A percentile compares a stretch with the other conserved stretches of the same genome.
Conservation (phyloP, 2,329 filamentous ascomycete species). For the Alternaria longipes region DNA sequence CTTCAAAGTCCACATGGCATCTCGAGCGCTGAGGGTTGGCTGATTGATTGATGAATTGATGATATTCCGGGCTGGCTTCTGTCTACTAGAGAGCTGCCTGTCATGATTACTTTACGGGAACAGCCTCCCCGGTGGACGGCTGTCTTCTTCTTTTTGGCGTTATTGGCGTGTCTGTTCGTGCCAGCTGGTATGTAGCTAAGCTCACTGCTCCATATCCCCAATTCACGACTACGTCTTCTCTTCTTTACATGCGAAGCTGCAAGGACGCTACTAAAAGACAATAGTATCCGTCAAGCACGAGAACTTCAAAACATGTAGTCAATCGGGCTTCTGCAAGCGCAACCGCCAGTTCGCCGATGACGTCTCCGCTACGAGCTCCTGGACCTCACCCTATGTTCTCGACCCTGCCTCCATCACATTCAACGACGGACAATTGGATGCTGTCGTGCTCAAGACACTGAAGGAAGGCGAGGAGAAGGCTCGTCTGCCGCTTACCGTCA, state of each 20-base stretch:
- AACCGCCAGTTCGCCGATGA: conserved; percentile 90
- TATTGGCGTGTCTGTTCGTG: conserved; percentile 46
- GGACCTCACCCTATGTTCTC: conserved; percentile 83
- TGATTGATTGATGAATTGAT: conserved; percentile 1
- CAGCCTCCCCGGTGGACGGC: conserved; percentile 69
- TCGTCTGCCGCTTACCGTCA: conserved; percentile 81
- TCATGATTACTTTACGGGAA: conserved; percentile 37
- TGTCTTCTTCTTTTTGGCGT: conserved; percentile 45
- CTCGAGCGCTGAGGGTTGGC: conserved; percentile 12
- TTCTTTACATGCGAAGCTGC: background rate
- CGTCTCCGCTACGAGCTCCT: conserved; percentile 71
- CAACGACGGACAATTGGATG: conserved; percentile 81
- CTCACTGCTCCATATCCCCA: conserved; percentile 1
- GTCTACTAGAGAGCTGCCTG: conserved; percentile 31
- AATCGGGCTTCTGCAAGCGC: conserved; percentile 96
- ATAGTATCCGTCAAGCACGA: conserved; percentile 89
- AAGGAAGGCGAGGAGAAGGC: conserved; percentile 72
- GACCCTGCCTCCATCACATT: conserved; percentile 76
- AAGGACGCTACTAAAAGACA: background rate
- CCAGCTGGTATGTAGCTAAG: conserved; percentile 48
- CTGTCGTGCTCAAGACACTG: conserved; percentile 81
- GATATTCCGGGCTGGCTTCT: conserved; percentile 31
- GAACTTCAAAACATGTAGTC: conserved; percentile 95
- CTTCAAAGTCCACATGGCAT: conserved; percentile 29
- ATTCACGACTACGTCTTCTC: background rate